Evolutionary conservation across 83 land plant species (phyloP).

Genomic region (Diphasiastrum complanatum): DNA sequence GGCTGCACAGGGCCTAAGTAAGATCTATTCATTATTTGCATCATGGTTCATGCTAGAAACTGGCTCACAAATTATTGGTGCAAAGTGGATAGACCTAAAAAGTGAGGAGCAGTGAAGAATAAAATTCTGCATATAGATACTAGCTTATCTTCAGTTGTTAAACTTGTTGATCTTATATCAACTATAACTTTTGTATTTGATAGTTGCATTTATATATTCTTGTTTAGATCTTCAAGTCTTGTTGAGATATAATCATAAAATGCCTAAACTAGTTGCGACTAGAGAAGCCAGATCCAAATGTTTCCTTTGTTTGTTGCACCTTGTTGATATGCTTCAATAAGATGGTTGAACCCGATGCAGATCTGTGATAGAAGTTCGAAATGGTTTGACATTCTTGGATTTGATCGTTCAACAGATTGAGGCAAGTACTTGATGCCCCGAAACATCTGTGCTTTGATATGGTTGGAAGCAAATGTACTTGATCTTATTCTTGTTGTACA

Average conservation of each 20-base stretch:
- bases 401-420: slow-evolving; percentile 93
- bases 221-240: too few species aligned
- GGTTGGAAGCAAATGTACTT: background rate
- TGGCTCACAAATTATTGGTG: too few species aligned
- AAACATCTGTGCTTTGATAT: background rate
- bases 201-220: too few species aligned
- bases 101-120: too few species aligned
- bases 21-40: slow-evolving; percentile 6
- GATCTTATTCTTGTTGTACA: background rate
- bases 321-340: background rate
- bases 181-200: too few species aligned
- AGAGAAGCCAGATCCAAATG: background rate
- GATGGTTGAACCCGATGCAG: slow-evolving; percentile 30
- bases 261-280: background rate
- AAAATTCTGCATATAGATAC: background rate
- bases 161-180: too few species aligned
- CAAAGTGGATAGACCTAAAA: too few species aligned
- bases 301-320: background rate
- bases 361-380: slow-evolving; percentile 95
- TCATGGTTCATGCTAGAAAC: too few species aligned
- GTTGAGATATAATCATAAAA: slow-evolving; percentile 41
- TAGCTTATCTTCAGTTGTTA: too few species aligned
- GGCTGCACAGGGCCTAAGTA: slow-evolving; percentile 99
- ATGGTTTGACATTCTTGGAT: slow-evolving; percentile 94
- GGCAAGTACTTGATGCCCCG: slow-evolving; percentile 31